phyloP scores from a whole-genome alignment of 2,329 filamentous ascomycete species.

The Venturia aucupariae region DNA sequence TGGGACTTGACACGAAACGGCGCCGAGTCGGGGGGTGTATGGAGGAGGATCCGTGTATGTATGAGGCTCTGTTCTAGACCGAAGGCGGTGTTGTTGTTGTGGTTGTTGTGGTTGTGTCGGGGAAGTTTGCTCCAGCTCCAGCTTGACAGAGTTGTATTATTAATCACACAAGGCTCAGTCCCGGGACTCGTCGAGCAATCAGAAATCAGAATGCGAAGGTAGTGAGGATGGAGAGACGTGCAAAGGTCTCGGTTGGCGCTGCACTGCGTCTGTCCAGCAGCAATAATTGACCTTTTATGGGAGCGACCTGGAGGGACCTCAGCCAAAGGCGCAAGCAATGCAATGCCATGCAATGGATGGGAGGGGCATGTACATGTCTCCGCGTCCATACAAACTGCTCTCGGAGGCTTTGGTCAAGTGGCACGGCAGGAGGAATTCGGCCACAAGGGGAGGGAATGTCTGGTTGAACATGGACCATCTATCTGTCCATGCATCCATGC shows the following conservation, averaged over 20 bases:
- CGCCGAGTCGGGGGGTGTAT: constrained; percentile 1
- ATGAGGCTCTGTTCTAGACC: neutral
- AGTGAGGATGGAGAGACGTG: neutral
- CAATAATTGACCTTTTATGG: constrained; percentile 2
- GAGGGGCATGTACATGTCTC: too few relatives aligned
- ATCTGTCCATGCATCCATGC: too few relatives aligned
- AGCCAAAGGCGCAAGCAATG: neutral
- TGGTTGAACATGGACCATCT: too few relatives aligned
- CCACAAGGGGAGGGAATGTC: neutral
- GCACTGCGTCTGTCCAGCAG: neutral
- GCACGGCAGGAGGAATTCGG: neutral
- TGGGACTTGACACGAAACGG: constrained; percentile 13
- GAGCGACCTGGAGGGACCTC: neutral
- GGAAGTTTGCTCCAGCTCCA: neutral
- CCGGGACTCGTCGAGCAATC: too few relatives aligned
- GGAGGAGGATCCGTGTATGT: neutral
- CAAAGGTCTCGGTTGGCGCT: neutral
- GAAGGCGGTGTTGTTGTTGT: neutral
- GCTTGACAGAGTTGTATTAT: neutral
- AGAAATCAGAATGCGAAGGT: too few relatives aligned
- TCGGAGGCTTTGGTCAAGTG: neutral
- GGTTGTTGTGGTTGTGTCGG: neutral
- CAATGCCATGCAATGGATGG: too few relatives aligned
- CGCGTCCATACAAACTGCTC: neutral
- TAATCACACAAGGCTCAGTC: neutral